phyloP scores from a whole-genome alignment of 305 asterid species.

The Fraxinus albicans region DNA sequence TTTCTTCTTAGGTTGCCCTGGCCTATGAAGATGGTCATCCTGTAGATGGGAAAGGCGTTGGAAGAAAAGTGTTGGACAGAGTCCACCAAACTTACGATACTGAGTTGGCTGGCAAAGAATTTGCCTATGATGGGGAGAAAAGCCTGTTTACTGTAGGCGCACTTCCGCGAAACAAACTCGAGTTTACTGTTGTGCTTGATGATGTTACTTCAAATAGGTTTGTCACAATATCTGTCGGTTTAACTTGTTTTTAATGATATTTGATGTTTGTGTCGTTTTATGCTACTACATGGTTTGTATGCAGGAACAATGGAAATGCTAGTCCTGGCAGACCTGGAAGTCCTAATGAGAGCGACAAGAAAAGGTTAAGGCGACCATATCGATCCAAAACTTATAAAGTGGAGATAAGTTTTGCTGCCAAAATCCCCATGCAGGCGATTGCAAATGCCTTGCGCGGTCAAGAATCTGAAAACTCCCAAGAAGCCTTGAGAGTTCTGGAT shows the following conservation, averaged over 20 bases:
- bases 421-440: slow-evolving; percentile 46
- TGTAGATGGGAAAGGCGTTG: slow-evolving; percentile 35
- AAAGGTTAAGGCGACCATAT: slow-evolving; percentile 41
- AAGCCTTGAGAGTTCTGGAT: slow-evolving; percentile 50
- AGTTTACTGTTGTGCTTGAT: slow-evolving; percentile 41
- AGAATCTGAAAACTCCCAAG: slow-evolving; percentile 36
- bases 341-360: slow-evolving; percentile 36
- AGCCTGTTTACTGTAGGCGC: slow-evolving; percentile 49
- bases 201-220: slow-evolving; percentile 39
- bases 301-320: slow-evolving; percentile 34
- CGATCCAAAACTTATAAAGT: slow-evolving; percentile 35
- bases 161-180: slow-evolving; percentile 42
- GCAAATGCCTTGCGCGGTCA: slow-evolving; percentile 33
- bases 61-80: slow-evolving; percentile 45
- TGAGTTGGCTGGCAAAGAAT: slow-evolving; percentile 40
- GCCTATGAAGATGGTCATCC: slow-evolving; percentile 51
- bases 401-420: slow-evolving; percentile 43
- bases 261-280: background rate
- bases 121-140: slow-evolving; percentile 50
- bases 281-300: background rate
- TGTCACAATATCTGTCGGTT: slow-evolving; percentile 6
- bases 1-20: slow-evolving; percentile 34
- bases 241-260: background rate
- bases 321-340: slow-evolving; percentile 26
- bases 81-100: slow-evolving; percentile 40